Evolutionary conservation across 1,284 basidiomycete genomes (phyloP), one percentile per base, ranked within the genome.

Genomic region (Trametes hirsuta): DNA sequence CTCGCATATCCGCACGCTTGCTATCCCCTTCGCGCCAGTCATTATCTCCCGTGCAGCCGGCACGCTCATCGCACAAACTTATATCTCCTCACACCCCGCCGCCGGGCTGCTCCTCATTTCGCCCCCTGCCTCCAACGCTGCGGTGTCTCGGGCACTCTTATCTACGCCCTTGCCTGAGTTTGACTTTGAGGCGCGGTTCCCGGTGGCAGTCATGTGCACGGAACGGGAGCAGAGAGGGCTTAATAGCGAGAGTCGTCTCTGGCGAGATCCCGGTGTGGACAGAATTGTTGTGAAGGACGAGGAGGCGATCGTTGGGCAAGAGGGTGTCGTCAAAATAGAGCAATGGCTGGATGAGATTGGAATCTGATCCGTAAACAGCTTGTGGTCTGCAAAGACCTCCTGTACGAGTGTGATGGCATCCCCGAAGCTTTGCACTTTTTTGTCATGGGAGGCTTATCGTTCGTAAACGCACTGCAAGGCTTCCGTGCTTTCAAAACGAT

Each of bases 11-110:
- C 75, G 74, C 22, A 70, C 81, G 6, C 76, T 82, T 34, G 77
- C 74, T 5, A 82, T 84, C 51, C 83, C 86, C 11, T 90, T 88
- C 65, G 82, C 87, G 1, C 88, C 88, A 0, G 79, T 90, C 44
- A 73, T 90, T 44, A 76, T 90, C 62, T 81, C 87, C 1, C 77
- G 79, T 9, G 79, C 78, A 0, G 69, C 75, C 1, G 79, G 79
- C 12, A 80, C 81, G 51, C 75, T 90, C 47, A 81, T 90, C 53
- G 81, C 84, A 10, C 86, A 90, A 69, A 79, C 84, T 12, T 90
- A 87, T 69, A 81, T 90, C 56, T 87, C 84, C 8, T 87, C 85
- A 36, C 73, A 87, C 67, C 85, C 86, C 1, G 86, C 85, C 2
- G 77, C 78, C 10, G 88, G 81, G 0, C 75, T 90, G 45, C 78